Base-by-base conservation (phyloP, 345 rosid genomes). In the Pistacia vera region DNA sequence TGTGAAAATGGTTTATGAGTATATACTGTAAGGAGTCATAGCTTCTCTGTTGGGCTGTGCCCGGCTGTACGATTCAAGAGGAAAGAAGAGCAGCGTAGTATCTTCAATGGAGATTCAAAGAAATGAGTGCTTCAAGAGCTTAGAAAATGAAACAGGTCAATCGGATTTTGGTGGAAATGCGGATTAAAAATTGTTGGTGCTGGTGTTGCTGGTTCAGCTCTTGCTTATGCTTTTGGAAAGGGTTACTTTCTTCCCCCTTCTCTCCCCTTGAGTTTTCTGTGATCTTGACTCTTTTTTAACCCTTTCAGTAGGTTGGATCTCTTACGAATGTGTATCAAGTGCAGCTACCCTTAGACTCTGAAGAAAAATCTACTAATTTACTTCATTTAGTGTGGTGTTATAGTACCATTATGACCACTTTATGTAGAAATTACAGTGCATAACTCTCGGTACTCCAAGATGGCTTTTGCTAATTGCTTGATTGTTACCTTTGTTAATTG, bases 121-220 rank as follows among this genome's bases (percentile, higher is more conserved):
- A 68, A 25, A 49, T 13, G 58, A 51, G 18, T 48, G 71, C 51
- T 48, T 49, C 11, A 49, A 49, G 68, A 72, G 44, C 38, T 60
- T 66, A 16, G 75, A 60, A 16, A 48, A 60, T 35, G 38, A 11
- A 44, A 17, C 36, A 20, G 36, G 55, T 10, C 36, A 14, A 13
- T 58, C 38, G 46, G 38, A 41, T 72, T 20, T 25, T 2, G 14
- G 44, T 7, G 12, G 4, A 68, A 51, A 49, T 11, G 18, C 74
- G 5, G 65, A 71, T 57, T 57, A 36, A 72, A 59, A 66, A 60
- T 72, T 46, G 66, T 72, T 60, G 75, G 66, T 8, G 66, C 66
- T 28, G 74, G 59, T 18, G 75, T 48, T 28, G 75, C 68, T 25
- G 75, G 75, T 33, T 60, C 75, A 72, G 75, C 75, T 72, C 68